Conservation (phyloP, 2,329 filamentous ascomycete genomes). For the Pseudohalonectria lignicola region DNA sequence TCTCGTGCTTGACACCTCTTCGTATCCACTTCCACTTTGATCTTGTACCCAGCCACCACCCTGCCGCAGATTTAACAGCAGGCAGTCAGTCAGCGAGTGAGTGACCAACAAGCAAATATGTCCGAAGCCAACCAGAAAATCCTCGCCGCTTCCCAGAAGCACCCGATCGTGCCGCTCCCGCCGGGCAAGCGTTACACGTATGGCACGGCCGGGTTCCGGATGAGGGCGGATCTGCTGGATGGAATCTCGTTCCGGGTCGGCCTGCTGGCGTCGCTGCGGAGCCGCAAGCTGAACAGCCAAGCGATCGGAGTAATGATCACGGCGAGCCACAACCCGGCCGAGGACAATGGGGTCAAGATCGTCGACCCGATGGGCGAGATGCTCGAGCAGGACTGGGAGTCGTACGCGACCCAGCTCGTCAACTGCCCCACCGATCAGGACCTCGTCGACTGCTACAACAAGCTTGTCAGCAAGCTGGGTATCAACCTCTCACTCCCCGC, state of each 20-base stretch:
- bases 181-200: slow-evolving; percentile 47
- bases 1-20: too few relatives aligned
- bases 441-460: slow-evolving; percentile 65
- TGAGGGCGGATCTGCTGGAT: slow-evolving; percentile 70
- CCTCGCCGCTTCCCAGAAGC: slow-evolving; percentile 49
- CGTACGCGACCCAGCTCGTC: slow-evolving; percentile 76
- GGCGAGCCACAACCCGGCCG: slow-evolving; percentile 81
- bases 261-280: slow-evolving; percentile 77
- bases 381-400: slow-evolving; percentile 93
- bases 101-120: too few relatives aligned
- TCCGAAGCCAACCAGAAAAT: slow-evolving; percentile 27
- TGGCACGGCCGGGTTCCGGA: slow-evolving; percentile 58
- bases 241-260: slow-evolving; percentile 90
- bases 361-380: slow-evolving; percentile 98
- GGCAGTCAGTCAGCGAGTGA: too few relatives aligned
- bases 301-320: slow-evolving; percentile 96
- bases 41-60: too few relatives aligned
- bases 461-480: slow-evolving; percentile 64
- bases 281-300: slow-evolving; percentile 79
- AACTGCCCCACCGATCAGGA: slow-evolving; percentile 69
- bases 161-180: slow-evolving; percentile 40
- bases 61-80: too few relatives aligned
- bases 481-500: slow-evolving; percentile 61
- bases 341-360: slow-evolving; percentile 89
- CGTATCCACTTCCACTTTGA: too few relatives aligned